Conservation (phyloP, 371 early-diverging fungal genomes). For the Nematocida parisii region DNA sequence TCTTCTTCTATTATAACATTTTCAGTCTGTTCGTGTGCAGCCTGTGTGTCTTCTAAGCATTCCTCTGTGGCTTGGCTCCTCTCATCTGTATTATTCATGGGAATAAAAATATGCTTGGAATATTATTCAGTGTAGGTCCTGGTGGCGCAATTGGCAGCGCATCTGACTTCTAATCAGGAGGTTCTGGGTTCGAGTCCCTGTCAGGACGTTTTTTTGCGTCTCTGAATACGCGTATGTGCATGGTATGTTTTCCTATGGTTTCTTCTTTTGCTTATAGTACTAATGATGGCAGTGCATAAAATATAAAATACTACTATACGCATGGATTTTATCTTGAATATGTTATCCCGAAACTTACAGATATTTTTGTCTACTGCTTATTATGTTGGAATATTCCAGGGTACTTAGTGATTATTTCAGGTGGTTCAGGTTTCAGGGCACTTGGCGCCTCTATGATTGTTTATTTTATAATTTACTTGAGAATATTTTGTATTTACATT, state of each 20-base stretch:
- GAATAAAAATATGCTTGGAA: neutral
- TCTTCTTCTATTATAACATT: constrained; percentile 5
- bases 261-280: neutral
- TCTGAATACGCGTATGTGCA: neutral
- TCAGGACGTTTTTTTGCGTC: constrained; percentile 59
- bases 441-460: too few relatives aligned
- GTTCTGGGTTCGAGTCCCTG: constrained; percentile 63
- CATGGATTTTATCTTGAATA: too few relatives aligned
- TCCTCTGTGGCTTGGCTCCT: constrained; percentile 5
- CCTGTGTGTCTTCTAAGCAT: constrained; percentile 9
- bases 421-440: too few relatives aligned
- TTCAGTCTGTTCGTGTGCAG: neutral
- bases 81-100: constrained; percentile 2
- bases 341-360: too few relatives aligned
- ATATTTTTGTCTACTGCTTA: too few relatives aligned
- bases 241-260: neutral
- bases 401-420: too few relatives aligned
- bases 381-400: too few relatives aligned
- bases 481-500: too few relatives aligned
- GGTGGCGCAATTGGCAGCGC: constrained; percentile 62
- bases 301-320: too few relatives aligned
- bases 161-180: constrained; percentile 64
- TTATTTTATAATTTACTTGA: too few relatives aligned
- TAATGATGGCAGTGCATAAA: too few relatives aligned
- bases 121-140: constrained; percentile 20